These are phyloP conservation scores for Metschnikowia rubicola DNA, from an alignment of 805 yeast genomes.

Conservation along the genomic window DNA sequence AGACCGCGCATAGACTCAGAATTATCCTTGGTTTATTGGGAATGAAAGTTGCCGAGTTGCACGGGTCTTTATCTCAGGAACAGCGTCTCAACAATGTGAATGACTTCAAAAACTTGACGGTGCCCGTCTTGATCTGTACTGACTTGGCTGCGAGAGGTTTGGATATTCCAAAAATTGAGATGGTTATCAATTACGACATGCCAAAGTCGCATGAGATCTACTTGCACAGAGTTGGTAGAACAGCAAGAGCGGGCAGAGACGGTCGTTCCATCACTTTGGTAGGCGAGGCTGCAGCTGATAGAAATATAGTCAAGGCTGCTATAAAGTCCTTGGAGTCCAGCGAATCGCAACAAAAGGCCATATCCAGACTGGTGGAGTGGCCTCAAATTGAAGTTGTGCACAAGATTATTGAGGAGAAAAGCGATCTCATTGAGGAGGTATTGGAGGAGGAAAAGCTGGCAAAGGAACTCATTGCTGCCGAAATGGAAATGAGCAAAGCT, in stretches of 20 bases:
- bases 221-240: conserved; percentile 97
- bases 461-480: conserved; percentile 83
- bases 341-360: conserved; percentile 48
- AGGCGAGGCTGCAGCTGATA: conserved; percentile 84
- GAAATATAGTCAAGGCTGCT: conserved; percentile 87
- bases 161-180: conserved; percentile 96
- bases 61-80: conserved; percentile 84
- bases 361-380: conserved; percentile 95
- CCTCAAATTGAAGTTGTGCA: conserved; percentile 67
- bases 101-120: conserved; percentile 75
- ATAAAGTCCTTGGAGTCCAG: conserved; percentile 56
- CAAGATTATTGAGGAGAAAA: conserved; percentile 56
- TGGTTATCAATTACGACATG: conserved; percentile 93
- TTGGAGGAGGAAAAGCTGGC: conserved; percentile 84
- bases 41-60: conserved; percentile 72
- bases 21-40: conserved; percentile 73
- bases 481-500: conserved; percentile 84
- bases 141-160: conserved; percentile 99
- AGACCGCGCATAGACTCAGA: conserved; percentile 82
- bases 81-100: conserved; percentile 86
- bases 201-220: conserved; percentile 90
- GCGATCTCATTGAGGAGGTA: conserved; percentile 66
- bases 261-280: conserved; percentile 93
- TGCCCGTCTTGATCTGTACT: conserved; percentile 89
- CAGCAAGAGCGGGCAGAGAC: conserved; percentile 98